Base-by-base conservation (phyloP, 2,329 filamentous ascomycete genomes). In the Cladosporium sp. region DNA sequence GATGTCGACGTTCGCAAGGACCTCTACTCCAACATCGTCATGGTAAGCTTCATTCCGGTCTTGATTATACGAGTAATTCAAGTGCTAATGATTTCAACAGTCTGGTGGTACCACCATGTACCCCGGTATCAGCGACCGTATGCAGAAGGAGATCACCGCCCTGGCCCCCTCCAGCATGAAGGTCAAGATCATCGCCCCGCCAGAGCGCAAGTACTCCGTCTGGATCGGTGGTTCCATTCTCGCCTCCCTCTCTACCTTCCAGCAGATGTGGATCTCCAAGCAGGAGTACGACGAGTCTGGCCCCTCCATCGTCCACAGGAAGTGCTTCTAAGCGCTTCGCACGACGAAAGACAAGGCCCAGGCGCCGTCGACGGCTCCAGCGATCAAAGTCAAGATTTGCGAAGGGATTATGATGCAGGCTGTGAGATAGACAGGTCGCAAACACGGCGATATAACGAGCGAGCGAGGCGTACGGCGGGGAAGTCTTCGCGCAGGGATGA, bases 231-330 rank as follows among this genome's bases (percentile, higher is more conserved):
- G 93, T 84, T 98, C 93, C 76, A 98, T 98, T 79, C 80, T 98
- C 71, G 93, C 93, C 67, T 98, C 93, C 60, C 88, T 98, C 69
- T 98, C 93, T 66, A 98, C 93, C 77, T 98, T 98, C 92, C 93
- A 98, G 84, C 93, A 98, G 82, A 98, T 98, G 93, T 98, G 93
- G 93, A 97, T 98, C 85, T 98, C 93, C 69, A 98, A 98, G 90
- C 93, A 98, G 82, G 92, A 97, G 83, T 97, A 97, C 85, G 93
- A 98, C 82, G 93, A 97, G 89, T 93, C 86, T 76, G 92, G 92
- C 79, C 93, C 92, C 68, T 96, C 91, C 71, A 97, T 97, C 72
- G 92, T 97, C 69, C 92, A 97, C 87, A 88, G 91, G 86, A 97
- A 96, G 89, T 96, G 92, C 88, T 96, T 96, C 87, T 96, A 95